These are phyloP conservation scores for Kernera saxatilis DNA, from an alignment of 345 rosid genomes.

Conservation along the genomic window DNA sequence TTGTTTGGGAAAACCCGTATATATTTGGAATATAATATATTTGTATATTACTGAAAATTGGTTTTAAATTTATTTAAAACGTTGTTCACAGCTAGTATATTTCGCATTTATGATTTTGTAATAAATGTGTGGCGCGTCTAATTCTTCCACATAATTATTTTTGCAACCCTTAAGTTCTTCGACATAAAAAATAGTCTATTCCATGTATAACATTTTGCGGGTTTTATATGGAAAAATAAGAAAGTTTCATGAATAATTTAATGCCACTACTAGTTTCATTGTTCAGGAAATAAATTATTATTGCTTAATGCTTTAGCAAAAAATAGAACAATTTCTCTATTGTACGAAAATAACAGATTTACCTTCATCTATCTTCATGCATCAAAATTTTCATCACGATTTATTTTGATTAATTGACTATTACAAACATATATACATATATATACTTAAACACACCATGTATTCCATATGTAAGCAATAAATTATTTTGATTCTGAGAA, in stretches of 20 bases:
- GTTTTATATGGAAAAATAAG: background rate
- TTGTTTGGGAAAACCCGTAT: constrained; percentile 18
- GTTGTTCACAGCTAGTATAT: constrained; percentile 23
- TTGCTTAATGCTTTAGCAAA: background rate
- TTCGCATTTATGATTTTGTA: constrained; percentile 27
- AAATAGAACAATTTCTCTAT: background rate
- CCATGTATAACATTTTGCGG: background rate
- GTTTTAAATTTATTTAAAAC: constrained; percentile 5
- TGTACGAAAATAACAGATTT: background rate
- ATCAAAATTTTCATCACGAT: background rate
- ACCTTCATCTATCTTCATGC: background rate
- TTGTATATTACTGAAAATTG: background rate
- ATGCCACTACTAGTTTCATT: background rate
- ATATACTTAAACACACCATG: too few relatives aligned
- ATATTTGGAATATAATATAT: background rate
- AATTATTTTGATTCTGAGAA: too few relatives aligned
- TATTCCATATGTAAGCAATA: background rate
- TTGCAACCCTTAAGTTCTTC: background rate
- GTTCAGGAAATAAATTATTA: background rate
- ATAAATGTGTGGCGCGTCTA: constrained; percentile 24
- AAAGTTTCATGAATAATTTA: background rate
- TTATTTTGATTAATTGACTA: background rate
- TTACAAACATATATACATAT: background rate
- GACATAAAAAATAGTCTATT: background rate
- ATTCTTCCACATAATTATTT: constrained; percentile 16